Evolutionary conservation across 2,329 filamentous ascomycete genomes (phyloP).

Genomic region (Tolypocladium paradoxum): DNA sequence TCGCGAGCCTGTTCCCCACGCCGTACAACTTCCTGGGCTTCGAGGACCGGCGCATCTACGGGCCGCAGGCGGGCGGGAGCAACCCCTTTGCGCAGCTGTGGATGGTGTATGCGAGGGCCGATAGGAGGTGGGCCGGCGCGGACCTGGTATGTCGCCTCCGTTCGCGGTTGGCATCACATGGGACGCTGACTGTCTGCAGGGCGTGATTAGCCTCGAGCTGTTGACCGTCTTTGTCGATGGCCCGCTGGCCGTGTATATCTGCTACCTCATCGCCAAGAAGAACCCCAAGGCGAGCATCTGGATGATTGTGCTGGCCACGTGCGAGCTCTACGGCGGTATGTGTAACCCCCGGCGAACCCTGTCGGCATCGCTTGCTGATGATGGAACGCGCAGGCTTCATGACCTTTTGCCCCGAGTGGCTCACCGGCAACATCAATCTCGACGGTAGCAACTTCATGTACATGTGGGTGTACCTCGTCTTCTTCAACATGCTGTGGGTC

Average conservation of each 20-base stretch:
- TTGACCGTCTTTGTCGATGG: slow-evolving; percentile 54
- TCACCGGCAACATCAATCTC: slow-evolving; percentile 50
- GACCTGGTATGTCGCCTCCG: slow-evolving; percentile 36
- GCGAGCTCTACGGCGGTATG: slow-evolving; percentile 54
- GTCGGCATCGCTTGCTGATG: neutral
- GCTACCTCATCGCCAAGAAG: slow-evolving; percentile 46
- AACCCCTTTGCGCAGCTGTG: slow-evolving; percentile 49
- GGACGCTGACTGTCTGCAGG: slow-evolving; percentile 18
- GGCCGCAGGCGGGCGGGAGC: slow-evolving; percentile 43
- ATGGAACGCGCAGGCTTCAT: slow-evolving; percentile 43
- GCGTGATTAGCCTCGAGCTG: slow-evolving; percentile 53
- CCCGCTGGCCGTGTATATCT: slow-evolving; percentile 47
- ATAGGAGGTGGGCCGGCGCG: slow-evolving; percentile 51
- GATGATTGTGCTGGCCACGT: slow-evolving; percentile 55
- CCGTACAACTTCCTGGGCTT: slow-evolving; percentile 42
- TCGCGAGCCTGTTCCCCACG: slow-evolving; percentile 31
- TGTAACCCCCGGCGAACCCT: neutral
- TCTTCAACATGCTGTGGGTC: slow-evolving; percentile 61
- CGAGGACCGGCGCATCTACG: slow-evolving; percentile 37
- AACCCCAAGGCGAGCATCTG: slow-evolving; percentile 45
- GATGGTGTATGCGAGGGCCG: slow-evolving; percentile 59
- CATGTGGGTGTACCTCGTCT: slow-evolving; percentile 55
- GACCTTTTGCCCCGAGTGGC: slow-evolving; percentile 62
- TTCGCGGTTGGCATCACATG: neutral
- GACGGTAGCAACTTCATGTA: slow-evolving; percentile 59